phyloP scores from a whole-genome alignment of 768 basidiomycete species.

The Suillus hirtellus region DNA sequence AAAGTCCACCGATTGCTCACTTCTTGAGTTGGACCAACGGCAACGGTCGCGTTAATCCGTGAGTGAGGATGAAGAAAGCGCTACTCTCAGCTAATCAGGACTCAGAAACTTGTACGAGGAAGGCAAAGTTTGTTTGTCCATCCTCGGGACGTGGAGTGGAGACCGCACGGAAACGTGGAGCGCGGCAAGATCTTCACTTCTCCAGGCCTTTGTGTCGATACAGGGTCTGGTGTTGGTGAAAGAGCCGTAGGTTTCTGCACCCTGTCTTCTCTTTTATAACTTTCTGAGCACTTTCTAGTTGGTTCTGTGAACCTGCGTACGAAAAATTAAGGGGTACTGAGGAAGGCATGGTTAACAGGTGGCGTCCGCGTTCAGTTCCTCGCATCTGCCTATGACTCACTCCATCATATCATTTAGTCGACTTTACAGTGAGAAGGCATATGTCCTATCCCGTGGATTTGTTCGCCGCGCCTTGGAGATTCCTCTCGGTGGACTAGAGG shows the following conservation, averaged over 20 bases:
- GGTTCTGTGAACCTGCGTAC: constrained; percentile 92
- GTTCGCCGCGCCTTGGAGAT: constrained; percentile 86
- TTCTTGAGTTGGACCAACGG: constrained; percentile 96
- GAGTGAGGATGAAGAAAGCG: constrained; percentile 32
- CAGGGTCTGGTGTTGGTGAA: constrained; percentile 92
- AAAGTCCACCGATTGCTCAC: constrained; percentile 81
- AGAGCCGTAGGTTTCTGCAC: constrained; percentile 67
- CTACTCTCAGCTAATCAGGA: constrained; percentile 5
- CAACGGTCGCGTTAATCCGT: constrained; percentile 89
- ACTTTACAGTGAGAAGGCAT: constrained; percentile 91
- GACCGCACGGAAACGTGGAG: constrained; percentile 90
- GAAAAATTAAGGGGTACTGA: constrained; percentile 90
- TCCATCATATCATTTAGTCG: constrained; percentile 50
- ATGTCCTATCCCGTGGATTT: constrained; percentile 86
- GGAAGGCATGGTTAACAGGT: constrained; percentile 89
- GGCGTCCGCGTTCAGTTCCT: constrained; percentile 12
- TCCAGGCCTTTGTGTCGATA: constrained; percentile 92
- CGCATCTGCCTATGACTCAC: background rate
- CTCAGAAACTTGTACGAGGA: constrained; percentile 89
- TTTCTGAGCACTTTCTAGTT: constrained; percentile 42
- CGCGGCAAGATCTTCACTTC: constrained; percentile 76
- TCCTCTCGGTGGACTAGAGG: constrained; percentile 68
- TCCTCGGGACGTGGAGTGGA: constrained; percentile 90
- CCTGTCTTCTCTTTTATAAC: constrained; percentile 5
- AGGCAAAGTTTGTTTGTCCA: constrained; percentile 91